These are phyloP conservation scores for Zymoseptoria passerinii DNA, from an alignment of 2,329 filamentous ascomycete species.

Conservation along the genomic window DNA sequence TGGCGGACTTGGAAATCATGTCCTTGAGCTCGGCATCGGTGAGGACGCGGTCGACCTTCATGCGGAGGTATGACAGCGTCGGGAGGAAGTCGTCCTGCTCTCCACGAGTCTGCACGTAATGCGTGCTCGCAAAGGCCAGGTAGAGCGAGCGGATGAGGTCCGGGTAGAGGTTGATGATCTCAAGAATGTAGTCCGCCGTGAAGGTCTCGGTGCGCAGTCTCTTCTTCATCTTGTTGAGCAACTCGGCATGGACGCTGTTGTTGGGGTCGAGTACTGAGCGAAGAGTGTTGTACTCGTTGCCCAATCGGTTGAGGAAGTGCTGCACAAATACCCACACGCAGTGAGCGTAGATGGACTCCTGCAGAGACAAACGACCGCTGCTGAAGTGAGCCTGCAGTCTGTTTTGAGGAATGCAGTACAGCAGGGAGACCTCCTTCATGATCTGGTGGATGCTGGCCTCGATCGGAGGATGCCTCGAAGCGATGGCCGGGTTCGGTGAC, in stretches of 20 bases:
- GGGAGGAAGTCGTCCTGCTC: slow-evolving; percentile 62
- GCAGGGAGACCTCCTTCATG: slow-evolving; percentile 92
- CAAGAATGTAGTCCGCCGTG: slow-evolving; percentile 93
- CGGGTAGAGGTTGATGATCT: slow-evolving; percentile 90
- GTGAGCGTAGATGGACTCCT: slow-evolving; percentile 96
- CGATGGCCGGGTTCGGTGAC: slow-evolving; percentile 45
- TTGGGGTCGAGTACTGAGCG: slow-evolving; percentile 68
- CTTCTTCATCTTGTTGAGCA: slow-evolving; percentile 90
- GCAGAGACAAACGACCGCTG: slow-evolving; percentile 75
- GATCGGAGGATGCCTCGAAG: slow-evolving; percentile 62
- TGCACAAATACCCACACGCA: slow-evolving; percentile 97
- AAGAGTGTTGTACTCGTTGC: slow-evolving; percentile 83
- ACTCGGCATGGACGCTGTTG: slow-evolving; percentile 77
- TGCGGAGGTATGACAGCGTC: slow-evolving; percentile 57
- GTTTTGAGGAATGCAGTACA: slow-evolving; percentile 97
- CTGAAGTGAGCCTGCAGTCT: slow-evolving; percentile 89
- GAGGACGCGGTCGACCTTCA: slow-evolving; percentile 64
- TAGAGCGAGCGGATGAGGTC: slow-evolving; percentile 80
- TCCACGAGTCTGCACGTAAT: slow-evolving; percentile 62
- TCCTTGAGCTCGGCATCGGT: slow-evolving; percentile 66
- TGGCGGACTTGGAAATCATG: slow-evolving; percentile 68
- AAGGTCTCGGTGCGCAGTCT: slow-evolving; percentile 93
- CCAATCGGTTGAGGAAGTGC: slow-evolving; percentile 94
- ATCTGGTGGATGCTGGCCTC: slow-evolving; percentile 97
- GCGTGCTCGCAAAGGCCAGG: slow-evolving; percentile 80